Base-by-base conservation (phyloP, 2,329 filamentous ascomycete genomes). In the Verticillium albo-atrum region DNA sequence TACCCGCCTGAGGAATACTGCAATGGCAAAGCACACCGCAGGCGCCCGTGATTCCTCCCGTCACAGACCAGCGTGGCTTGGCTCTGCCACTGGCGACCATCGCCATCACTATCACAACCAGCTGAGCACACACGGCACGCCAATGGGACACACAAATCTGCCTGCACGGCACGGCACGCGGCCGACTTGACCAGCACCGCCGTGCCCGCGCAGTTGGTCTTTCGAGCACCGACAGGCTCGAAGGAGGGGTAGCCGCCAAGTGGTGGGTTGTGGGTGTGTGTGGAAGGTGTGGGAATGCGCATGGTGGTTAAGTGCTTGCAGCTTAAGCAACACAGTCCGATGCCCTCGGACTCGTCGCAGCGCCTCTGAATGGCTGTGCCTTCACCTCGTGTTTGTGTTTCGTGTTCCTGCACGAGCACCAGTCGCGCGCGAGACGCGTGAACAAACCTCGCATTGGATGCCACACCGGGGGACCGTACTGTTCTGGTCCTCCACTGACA, bases 401-500 rank as follows among this genome's bases (percentile, higher is more conserved):
- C 20, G 37, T 47, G 37, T 47, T 47, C 37, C 37, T 10, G n/a
- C 37, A 20, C 34, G 17, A 17, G n/a, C n/a, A 20, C 14, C 54
- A 56, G 20, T 56, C 23, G 32, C 32, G 32, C 32, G 54, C 54
- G 25, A 35, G 25, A 56, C 23, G 54, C 54, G 54, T 28, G 23
- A 35, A 28, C 54, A 56, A 14, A 20, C n/a, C 34, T 56, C 54
- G 54, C 54, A 42, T 56, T 56, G 54, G 54, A 42, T 56, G 54
- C 54, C 53, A 32, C 53, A 51, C 30, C 23, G 51, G 23, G 17
- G 26, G 30, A 55, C 30, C 54, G n/a, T 20, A 25, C 30, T 34
- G 17, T 37, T 37, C n/a, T 5, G 20, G 7, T 27, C 17, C 20
- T 35, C 54, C 54, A 55, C 23, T 35, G 23, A 47, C 7, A 37